Conservation (phyloP, 768 basidiomycete genomes). For the Tricholoma furcatifolium region DNA sequence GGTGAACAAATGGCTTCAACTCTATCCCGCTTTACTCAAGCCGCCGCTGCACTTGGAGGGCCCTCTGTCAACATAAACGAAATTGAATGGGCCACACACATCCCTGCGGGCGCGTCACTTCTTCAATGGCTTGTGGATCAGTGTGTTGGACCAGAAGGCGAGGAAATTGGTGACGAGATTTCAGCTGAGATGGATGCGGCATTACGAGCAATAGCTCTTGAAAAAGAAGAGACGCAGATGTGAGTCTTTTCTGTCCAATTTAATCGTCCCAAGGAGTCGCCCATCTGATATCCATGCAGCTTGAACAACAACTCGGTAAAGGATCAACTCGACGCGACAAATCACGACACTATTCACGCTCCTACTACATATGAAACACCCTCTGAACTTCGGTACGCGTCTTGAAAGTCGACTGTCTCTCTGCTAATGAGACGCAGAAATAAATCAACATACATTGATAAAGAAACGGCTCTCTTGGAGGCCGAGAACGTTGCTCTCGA, state of each 20-base stretch:
- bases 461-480: slow-evolving; percentile 28
- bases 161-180: slow-evolving; percentile 1
- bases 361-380: slow-evolving; percentile 19
- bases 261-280: background rate
- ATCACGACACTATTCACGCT: background rate
- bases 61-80: slow-evolving; percentile 25
- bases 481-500: slow-evolving; percentile 23
- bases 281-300: slow-evolving; percentile 3
- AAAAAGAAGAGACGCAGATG: slow-evolving; percentile 29
- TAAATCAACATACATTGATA: slow-evolving; percentile 20
- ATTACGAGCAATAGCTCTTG: slow-evolving; percentile 28
- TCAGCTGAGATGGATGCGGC: slow-evolving; percentile 14
- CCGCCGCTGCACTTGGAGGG: slow-evolving; percentile 29
- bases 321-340: background rate
- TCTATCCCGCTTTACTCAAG: slow-evolving; percentile 8
- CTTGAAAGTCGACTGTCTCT: background rate
- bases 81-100: slow-evolving; percentile 30
- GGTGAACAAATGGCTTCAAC: slow-evolving; percentile 2
- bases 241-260: slow-evolving; percentile 7
- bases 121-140: slow-evolving; percentile 34
- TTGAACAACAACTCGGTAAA: slow-evolving; percentile 11
- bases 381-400: slow-evolving; percentile 18
- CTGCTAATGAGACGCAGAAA: slow-evolving; percentile 14
- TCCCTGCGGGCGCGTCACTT: slow-evolving; percentile 29
- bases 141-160: slow-evolving; percentile 10